phyloP scores from a whole-genome alignment of 208 protist species.

The Trichomonas vaginalis region DNA sequence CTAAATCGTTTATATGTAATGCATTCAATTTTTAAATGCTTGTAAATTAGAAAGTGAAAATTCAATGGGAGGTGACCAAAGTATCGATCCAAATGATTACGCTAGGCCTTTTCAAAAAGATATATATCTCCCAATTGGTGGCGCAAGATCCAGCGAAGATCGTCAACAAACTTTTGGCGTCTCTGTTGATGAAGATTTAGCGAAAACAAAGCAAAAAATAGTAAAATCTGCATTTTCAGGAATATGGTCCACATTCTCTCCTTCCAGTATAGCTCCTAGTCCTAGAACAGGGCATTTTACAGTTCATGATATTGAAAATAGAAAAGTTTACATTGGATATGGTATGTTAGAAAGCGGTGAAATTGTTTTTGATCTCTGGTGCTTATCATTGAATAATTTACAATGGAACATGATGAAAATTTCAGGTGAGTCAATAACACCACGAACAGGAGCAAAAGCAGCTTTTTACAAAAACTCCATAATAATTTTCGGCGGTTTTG shows the following conservation, averaged over 20 bases:
- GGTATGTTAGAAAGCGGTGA: neutral
- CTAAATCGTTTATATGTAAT: too few relatives aligned
- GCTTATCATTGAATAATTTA: neutral
- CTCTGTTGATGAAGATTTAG: neutral
- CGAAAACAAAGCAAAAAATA: neutral
- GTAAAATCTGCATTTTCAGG: neutral
- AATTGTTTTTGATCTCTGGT: neutral
- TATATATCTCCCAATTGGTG: neutral
- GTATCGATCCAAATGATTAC: neutral
- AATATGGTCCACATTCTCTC: neutral
- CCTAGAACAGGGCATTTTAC: neutral
- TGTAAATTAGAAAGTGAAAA: neutral
- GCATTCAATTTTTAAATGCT: too few relatives aligned
- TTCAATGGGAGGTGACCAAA: neutral
- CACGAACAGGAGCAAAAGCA: neutral
- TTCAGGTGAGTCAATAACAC: neutral
- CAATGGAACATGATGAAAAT: neutral
- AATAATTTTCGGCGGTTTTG: neutral
- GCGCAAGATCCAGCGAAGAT: neutral
- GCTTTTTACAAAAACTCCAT: neutral
- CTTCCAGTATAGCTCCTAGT: neutral
- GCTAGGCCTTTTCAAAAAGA: neutral
- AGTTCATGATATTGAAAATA: neutral
- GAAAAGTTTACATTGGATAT: neutral
- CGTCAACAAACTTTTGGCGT: neutral